A percentile compares a stretch with the other conserved stretches of the same genome.
Conservation (phyloP, 2,329 filamentous ascomycete genomes). For the Colletotrichum melonis region DNA sequence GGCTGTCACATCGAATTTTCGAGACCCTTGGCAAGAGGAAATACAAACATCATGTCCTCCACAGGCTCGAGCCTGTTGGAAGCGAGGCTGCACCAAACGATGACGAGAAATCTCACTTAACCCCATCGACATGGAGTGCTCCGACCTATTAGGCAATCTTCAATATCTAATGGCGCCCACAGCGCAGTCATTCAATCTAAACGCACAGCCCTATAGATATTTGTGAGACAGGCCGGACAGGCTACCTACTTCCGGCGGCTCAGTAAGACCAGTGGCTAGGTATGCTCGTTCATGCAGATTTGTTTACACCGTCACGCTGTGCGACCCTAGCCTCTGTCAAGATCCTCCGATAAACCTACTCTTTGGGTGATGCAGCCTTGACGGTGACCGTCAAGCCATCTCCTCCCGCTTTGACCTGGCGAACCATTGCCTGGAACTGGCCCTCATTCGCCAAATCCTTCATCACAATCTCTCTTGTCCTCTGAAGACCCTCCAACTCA, state of each 20-base stretch:
- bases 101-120: background rate
- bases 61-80: background rate
- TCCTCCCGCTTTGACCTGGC: background rate
- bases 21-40: background rate
- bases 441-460: slow-evolving; percentile 50
- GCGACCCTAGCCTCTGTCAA: background rate
- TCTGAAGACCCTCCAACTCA: slow-evolving; percentile 63
- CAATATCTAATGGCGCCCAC: background rate
- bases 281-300: background rate
- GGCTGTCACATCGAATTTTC: background rate
- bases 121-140: too few relatives aligned
- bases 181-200: background rate
- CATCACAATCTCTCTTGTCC: slow-evolving; percentile 66
- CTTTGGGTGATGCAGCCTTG: background rate
- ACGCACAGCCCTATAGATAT: background rate
- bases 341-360: background rate
- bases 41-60: too few relatives aligned
- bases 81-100: background rate
- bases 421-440: slow-evolving; percentile 1
- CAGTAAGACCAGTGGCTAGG: background rate
- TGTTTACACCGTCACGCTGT: background rate
- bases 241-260: too few relatives aligned
- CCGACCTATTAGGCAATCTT: too few relatives aligned
- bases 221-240: background rate
- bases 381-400: background rate